phyloP scores from a whole-genome alignment of 2,329 filamentous ascomycete genomes.

The Gaeumannomyces tritici region DNA sequence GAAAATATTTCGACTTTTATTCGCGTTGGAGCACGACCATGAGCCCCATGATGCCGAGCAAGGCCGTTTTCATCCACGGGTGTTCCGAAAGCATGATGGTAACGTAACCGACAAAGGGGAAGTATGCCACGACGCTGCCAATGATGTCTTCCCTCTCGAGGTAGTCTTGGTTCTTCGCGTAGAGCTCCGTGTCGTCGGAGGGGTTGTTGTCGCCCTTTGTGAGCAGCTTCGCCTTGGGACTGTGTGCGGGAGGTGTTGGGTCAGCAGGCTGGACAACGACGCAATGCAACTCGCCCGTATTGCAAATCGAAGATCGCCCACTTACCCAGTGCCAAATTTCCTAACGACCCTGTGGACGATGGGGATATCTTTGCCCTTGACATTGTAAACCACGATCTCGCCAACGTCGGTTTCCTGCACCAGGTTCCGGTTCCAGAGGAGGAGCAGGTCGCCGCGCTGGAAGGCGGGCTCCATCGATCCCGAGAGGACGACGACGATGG shows the following conservation, averaged over 20 bases:
- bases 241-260: conserved; percentile 13
- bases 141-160: conserved; percentile 84
- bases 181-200: conserved; percentile 78
- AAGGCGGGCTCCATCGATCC: conserved; percentile 81
- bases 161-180: conserved; percentile 79
- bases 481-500: conserved; percentile 75
- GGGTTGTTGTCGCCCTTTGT: conserved; percentile 98
- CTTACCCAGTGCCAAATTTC: conserved; percentile 52
- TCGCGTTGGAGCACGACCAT: conserved; percentile 89
- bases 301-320: conserved; percentile 9
- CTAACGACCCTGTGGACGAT: conserved; percentile 92
- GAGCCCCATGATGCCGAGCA: conserved; percentile 90
- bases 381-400: conserved; percentile 59
- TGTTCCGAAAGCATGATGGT: conserved; percentile 93
- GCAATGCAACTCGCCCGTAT: neutral
- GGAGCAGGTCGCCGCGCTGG: conserved; percentile 65
- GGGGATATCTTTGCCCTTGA: conserved; percentile 88
- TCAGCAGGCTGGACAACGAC: neutral
- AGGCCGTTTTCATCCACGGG: conserved; percentile 92
- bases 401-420: conserved; percentile 42
- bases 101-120: conserved; percentile 93
- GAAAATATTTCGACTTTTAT: conserved; percentile 26
- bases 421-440: conserved; percentile 66
- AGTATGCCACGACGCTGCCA: conserved; percentile 78
- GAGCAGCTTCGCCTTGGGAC: conserved; percentile 59